A percentile compares a stretch with the other conserved stretches of the same genome.
Evolutionary conservation across 495 filamentous ascomycete genomes (phyloP).

Genomic region (Penicillium bialowiezense): DNA sequence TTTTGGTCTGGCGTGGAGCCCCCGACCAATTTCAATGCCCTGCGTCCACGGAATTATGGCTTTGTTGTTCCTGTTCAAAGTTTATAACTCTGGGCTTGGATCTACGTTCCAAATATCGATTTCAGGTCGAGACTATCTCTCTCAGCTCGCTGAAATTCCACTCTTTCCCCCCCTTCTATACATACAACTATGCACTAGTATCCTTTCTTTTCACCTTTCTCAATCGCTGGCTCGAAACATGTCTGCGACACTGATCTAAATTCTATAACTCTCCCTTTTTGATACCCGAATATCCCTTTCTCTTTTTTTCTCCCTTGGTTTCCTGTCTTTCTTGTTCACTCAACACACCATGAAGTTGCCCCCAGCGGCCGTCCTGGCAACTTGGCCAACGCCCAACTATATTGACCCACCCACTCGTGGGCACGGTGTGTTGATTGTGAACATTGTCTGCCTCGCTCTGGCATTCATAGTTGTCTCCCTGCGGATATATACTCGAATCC

Average conservation of each 20-base stretch:
- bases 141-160: too few relatives aligned
- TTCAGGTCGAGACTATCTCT: not conserved
- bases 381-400: slow-evolving; percentile 58
- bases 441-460: slow-evolving; percentile 33
- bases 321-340: not conserved
- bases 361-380: slow-evolving; percentile 36
- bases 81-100: not conserved
- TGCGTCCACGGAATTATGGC: too few relatives aligned
- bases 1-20: slow-evolving; percentile 14
- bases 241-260: not conserved
- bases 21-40: too few relatives aligned
- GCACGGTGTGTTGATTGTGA: slow-evolving; percentile 40
- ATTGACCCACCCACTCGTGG: slow-evolving; percentile 51
- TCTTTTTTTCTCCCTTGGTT: not conserved
- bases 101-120: not conserved
- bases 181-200: not conserved
- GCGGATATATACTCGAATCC: slow-evolving; percentile 48
- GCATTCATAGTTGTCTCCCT: slow-evolving; percentile 41
- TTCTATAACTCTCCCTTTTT: not conserved
- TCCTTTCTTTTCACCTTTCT: not conserved
- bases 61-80: too few relatives aligned
- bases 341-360: slow-evolving; percentile 39
- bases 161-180: not conserved
- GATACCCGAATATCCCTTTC: not conserved
- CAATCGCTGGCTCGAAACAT: not conserved